Evolutionary conservation across 148 eudicot genomes (phyloP).

Genomic region (Amaranthus palmeri): DNA sequence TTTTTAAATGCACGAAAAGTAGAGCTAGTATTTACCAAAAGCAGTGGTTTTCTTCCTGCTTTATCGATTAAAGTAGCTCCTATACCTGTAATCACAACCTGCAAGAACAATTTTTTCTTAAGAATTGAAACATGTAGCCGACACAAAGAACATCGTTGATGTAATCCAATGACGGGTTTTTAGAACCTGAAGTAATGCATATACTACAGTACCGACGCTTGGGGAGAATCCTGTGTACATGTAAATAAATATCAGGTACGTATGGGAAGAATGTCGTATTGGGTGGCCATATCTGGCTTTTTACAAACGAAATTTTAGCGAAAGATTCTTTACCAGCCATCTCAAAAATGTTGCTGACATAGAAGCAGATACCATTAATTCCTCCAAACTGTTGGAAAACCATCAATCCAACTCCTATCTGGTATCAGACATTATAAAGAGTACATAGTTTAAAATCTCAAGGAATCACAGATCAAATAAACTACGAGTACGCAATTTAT

Average conservation of each 20-base stretch:
- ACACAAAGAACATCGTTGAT: not conserved
- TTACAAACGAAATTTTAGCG: not conserved
- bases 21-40: conserved; percentile 48
- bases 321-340: conserved; percentile 50
- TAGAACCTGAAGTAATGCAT: conserved; percentile 71
- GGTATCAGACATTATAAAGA: conserved; percentile 1
- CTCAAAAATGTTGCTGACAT: conserved; percentile 71
- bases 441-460: not conserved
- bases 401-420: conserved; percentile 92
- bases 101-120: conserved; percentile 4
- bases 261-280: not conserved
- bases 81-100: conserved; percentile 57
- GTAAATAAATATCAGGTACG: not conserved
- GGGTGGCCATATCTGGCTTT: not conserved
- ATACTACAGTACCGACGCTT: conserved; percentile 60
- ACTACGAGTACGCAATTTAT: not conserved
- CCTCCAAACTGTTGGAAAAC: conserved; percentile 90
- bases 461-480: not conserved
- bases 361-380: conserved; percentile 84
- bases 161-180: not conserved
- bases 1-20: not conserved
- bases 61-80: conserved; percentile 71
- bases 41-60: conserved; percentile 81
- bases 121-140: not conserved
- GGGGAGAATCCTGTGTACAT: conserved; percentile 58